Percentiles rank a stretch among this genome's conserved stretches.
These are phyloP conservation scores for Hymenoscyphus fraxineus DNA, from an alignment of 2,329 filamentous ascomycete species.

Conservation along the genomic window DNA sequence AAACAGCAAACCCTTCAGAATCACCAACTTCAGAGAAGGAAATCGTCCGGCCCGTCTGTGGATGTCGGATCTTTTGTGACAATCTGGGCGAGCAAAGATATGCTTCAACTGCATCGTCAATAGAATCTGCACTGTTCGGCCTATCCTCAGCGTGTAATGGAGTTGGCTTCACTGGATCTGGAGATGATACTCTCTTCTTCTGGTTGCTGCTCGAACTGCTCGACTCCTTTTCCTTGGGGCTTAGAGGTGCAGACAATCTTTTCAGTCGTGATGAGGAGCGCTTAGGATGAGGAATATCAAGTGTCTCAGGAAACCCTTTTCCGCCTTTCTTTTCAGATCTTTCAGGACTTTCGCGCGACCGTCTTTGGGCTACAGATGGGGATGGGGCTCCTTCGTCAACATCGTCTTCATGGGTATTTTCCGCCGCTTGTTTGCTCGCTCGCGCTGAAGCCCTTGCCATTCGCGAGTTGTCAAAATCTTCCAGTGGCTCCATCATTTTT, in stretches of 20 bases:
- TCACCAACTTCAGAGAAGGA: conserved; percentile 97
- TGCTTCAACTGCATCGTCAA: conserved; percentile 81
- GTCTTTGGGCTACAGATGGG: conserved; percentile 61
- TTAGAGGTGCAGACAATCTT: conserved; percentile 50
- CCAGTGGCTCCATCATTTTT: conserved; percentile 31
- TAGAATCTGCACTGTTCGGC: conserved; percentile 75
- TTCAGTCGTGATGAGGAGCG: conserved; percentile 57
- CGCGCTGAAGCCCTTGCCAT: conserved; percentile 25
- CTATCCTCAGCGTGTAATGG: conserved; percentile 58
- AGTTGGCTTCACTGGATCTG: conserved; percentile 26
- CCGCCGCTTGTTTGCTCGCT: conserved; percentile 24
- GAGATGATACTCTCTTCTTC: conserved; percentile 27
- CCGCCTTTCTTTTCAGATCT: conserved; percentile 39
- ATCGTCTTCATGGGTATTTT: conserved; percentile 22
- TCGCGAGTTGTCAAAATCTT: conserved; percentile 33
- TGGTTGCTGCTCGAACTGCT: conserved; percentile 39
- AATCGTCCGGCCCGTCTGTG: conserved; percentile 80
- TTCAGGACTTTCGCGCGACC: conserved; percentile 43
- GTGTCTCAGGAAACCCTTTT: conserved; percentile 46
- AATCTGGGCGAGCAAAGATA: conserved; percentile 81
- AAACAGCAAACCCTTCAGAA: conserved; percentile 83
- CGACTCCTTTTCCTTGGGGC: conserved; percentile 31
- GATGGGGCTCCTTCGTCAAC: conserved; percentile 65
- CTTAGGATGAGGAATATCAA: conserved; percentile 49
- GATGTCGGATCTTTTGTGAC: conserved; percentile 83